Evolutionary conservation across 176 grass and related monocot genomes (phyloP), one percentile per base, ranked within the genome.

Genomic region (Cocos nucifera): DNA sequence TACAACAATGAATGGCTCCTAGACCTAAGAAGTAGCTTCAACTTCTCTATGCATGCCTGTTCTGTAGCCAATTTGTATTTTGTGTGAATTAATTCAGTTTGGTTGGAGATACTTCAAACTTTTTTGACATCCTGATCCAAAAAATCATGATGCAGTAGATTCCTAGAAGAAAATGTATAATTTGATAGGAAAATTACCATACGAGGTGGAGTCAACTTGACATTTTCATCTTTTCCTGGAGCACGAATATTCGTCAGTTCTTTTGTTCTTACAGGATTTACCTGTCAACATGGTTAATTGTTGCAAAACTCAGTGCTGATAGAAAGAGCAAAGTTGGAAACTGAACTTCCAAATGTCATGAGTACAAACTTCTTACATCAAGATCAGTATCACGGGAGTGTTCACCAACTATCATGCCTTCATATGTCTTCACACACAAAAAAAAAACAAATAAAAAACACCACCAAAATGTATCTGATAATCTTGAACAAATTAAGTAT

Each of bases 221-320:
- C 77, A 79, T 98, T 98, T 85, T 98, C 93, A 80, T 92, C 93
- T 75, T 98, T 98, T 50, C 93, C 84, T 7, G 93, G 78, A 57
- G 93, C 84, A 49, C 93, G 79, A 57, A 98, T 98, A 23, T 98
- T 98, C 15, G 79, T 88, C 72, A 98, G 68, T 80, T 98, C 93
- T 85, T 98, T 98, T 67, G 84, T 98, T 79, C 93, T 84, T 35
- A 98, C 93, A 61, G 93, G 93, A 74, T 92, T 92, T 49, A 98
- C 21, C 93, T 98, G 78, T 23, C 25, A 27, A 86, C 69, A 6
- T 35, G 12, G 24, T 58, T 50, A 59, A 68, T 44, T 63, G 44
- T 32, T 64, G 59, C 58, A 6, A 67, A 74, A 75, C 53, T 32
- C 67, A 65, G 15, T 20, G 17, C 16, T n/a, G 20, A 59, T 12